phyloP scores from a whole-genome alignment of 2,329 filamentous ascomycete species.

The Hymenoscyphus linearis region DNA sequence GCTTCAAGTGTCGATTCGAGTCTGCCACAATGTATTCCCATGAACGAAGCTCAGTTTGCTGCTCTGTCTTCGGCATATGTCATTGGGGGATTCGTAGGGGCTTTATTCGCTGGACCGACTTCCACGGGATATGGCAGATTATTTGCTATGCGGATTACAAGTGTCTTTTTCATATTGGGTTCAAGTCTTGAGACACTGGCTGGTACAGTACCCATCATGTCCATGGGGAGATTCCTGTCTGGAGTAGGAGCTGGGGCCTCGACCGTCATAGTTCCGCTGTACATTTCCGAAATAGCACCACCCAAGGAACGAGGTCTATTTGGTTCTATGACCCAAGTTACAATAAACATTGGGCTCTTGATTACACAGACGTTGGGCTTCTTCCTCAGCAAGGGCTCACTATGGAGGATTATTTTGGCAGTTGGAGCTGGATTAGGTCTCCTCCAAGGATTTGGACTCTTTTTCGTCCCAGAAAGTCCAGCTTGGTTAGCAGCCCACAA shows the following conservation, averaged over 20 bases:
- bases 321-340: conserved; percentile 80
- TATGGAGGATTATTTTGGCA: conserved; percentile 81
- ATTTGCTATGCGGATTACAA: conserved; percentile 70
- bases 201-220: conserved; percentile 59
- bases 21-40: conserved; percentile 77
- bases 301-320: conserved; percentile 72
- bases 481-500: conserved; percentile 73
- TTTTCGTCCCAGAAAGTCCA: conserved; percentile 80
- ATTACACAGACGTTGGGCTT: conserved; percentile 78
- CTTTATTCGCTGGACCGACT: conserved; percentile 73
- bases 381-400: conserved; percentile 72
- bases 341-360: conserved; percentile 88
- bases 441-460: conserved; percentile 63
- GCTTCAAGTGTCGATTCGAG: conserved; percentile 28
- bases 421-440: conserved; percentile 64
- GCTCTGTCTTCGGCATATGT: conserved; percentile 88
- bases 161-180: conserved; percentile 69
- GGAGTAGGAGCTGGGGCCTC: conserved; percentile 78
- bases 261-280: conserved; percentile 89
- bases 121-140: conserved; percentile 72
- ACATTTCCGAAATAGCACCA: conserved; percentile 88
- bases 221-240: conserved; percentile 69
- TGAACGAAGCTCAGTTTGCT: conserved; percentile 77
- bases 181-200: conserved; percentile 72
- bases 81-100: conserved; percentile 78